Conservation (phyloP, 768 basidiomycete genomes). For the Podaxis carcinomalis region DNA sequence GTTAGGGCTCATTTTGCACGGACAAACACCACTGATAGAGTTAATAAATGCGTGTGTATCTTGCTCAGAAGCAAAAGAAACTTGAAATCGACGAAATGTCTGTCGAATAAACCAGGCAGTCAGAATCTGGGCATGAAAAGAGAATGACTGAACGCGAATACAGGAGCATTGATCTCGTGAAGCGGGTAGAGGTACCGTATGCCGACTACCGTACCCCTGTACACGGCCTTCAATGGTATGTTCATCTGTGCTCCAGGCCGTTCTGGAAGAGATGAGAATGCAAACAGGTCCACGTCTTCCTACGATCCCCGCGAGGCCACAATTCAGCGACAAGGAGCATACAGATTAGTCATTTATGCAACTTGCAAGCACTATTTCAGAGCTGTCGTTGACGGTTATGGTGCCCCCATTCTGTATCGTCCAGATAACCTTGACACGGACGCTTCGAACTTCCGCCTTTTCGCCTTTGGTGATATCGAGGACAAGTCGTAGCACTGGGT, state of each 20-base stretch:
- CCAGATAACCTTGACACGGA: conserved; percentile 66
- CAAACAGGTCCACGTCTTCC: conserved; percentile 76
- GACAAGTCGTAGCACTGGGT: conserved; percentile 59
- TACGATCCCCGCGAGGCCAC: conserved; percentile 22
- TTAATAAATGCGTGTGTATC: conserved; percentile 57
- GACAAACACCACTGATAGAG: conserved; percentile 63
- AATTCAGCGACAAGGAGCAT: conserved; percentile 1
- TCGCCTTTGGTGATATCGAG: conserved; percentile 56
- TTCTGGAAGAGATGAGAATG: conserved; percentile 50
- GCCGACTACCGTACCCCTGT: conserved; percentile 68
- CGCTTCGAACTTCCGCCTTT: conserved; percentile 52
- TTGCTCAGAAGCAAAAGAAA: conserved; percentile 52
- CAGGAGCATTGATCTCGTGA: conserved; percentile 15
- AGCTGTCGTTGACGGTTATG: conserved; percentile 33
- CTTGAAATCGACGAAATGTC: conserved; percentile 74
- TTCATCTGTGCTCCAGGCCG: conserved; percentile 22
- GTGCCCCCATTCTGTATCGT: conserved; percentile 35
- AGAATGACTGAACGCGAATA: background rate
- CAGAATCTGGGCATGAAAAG: background rate
- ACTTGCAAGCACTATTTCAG: conserved; percentile 68
- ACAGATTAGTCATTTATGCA: background rate
- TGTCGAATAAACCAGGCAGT: conserved; percentile 22
- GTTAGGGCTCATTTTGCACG: conserved; percentile 59
- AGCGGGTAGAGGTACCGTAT: conserved; percentile 66
- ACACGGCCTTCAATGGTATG: conserved; percentile 77